Evolutionary conservation across 2,329 filamentous ascomycete genomes (phyloP).

Genomic region (Neonectria coccinea): DNA sequence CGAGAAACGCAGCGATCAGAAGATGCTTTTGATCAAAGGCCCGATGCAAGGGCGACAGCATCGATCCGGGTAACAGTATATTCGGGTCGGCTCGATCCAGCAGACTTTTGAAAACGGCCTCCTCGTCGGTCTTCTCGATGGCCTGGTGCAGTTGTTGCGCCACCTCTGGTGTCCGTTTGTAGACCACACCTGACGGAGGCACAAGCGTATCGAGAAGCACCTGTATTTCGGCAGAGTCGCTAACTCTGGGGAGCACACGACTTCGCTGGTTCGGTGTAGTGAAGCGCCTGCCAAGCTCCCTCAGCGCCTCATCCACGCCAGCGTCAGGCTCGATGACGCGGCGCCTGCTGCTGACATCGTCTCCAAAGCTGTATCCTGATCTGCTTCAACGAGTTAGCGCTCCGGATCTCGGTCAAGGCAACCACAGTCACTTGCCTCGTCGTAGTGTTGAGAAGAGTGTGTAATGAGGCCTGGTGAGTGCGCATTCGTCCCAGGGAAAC

Average conservation of each 20-base stretch:
- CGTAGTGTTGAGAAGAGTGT: constrained; percentile 44
- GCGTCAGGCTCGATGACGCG: constrained; percentile 46
- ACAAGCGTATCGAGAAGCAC: constrained; percentile 45
- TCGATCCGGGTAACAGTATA: constrained; percentile 42
- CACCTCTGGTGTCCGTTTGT: constrained; percentile 36
- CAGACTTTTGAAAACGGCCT: constrained; percentile 42
- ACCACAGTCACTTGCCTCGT: constrained; percentile 33
- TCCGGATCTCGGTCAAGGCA: not conserved
- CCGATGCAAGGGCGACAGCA: constrained; percentile 45
- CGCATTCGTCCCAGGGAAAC: constrained; percentile 38
- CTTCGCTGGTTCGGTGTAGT: constrained; percentile 40
- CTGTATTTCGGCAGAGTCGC: constrained; percentile 46
- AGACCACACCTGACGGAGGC: constrained; percentile 37
- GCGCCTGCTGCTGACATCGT: constrained; percentile 38
- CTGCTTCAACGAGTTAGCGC: constrained; percentile 31
- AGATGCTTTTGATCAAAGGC: constrained; percentile 44
- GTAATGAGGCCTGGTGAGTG: constrained; percentile 45
- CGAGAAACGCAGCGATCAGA: constrained; percentile 45
- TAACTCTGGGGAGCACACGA: constrained; percentile 43
- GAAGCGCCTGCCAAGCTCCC: constrained; percentile 42
- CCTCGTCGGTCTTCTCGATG: constrained; percentile 42
- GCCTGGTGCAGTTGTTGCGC: constrained; percentile 42
- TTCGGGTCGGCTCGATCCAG: constrained; percentile 44
- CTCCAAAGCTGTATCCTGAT: constrained; percentile 38
- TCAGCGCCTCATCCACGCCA: constrained; percentile 41